A percentile compares a stretch with the other conserved stretches of the same genome.
Evolutionary conservation across 441 rosid genomes (phyloP).

Genomic region (Croton laevigatus): DNA sequence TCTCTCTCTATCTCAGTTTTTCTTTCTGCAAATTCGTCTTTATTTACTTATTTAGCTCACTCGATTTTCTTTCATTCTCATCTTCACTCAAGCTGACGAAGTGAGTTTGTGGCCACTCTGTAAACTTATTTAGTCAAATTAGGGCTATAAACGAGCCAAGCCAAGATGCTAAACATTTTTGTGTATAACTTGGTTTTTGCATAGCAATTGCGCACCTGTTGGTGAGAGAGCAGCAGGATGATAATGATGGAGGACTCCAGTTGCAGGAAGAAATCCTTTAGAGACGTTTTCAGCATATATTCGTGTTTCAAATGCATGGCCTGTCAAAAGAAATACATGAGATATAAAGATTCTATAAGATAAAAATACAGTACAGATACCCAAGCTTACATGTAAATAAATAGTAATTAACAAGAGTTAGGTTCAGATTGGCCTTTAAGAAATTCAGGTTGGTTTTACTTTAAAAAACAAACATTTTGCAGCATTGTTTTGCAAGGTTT

Average conservation of each 20-base stretch:
- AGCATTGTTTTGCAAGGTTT: no score
- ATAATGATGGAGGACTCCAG: constrained; percentile 89
- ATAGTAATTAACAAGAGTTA: neutral
- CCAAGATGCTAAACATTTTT: constrained; percentile 5
- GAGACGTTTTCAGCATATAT: constrained; percentile 96
- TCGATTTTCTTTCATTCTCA: no score
- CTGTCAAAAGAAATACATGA: constrained; percentile 38
- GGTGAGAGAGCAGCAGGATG: constrained; percentile 65
- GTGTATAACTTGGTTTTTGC: constrained; percentile 3
- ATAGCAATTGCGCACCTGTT: constrained; percentile 49
- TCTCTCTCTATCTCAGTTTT: no score
- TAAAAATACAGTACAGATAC: neutral
- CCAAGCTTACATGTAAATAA: neutral
- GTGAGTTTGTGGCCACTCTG: no score
- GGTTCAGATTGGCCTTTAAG: no score
- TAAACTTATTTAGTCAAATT: no score
- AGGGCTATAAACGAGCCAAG: no score
- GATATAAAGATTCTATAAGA: neutral
- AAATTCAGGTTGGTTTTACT: no score
- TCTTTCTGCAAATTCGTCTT: no score
- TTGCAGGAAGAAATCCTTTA: constrained; percentile 95
- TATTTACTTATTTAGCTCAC: no score
- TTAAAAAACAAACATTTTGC: no score
- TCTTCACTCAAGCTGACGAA: no score
- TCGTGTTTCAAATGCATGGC: constrained; percentile 96